Evolutionary conservation across 2,329 filamentous ascomycete genomes (phyloP).

Genomic region (Emmonsiellopsis sp.): DNA sequence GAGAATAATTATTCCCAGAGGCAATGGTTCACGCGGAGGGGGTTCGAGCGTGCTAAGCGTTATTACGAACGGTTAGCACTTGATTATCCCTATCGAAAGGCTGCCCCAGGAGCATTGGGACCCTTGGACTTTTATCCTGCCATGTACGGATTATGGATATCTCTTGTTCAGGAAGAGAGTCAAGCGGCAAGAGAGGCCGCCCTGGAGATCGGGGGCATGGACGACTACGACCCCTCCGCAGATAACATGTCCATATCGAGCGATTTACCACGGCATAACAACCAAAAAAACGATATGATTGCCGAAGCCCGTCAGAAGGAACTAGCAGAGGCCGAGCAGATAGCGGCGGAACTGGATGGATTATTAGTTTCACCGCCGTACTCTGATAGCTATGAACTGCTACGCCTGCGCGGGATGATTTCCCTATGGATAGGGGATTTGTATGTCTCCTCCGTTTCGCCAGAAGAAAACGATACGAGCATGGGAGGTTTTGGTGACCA

Average conservation of each 20-base stretch:
- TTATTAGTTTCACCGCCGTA: conserved; percentile 63
- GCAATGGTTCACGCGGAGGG: conserved; percentile 36
- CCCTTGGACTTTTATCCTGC: conserved; percentile 73
- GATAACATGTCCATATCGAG: conserved; percentile 18
- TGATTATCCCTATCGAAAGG: conserved; percentile 62
- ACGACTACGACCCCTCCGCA: conserved; percentile 18
- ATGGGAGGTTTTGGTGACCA: conserved; percentile 2
- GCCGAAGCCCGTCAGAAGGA: conserved; percentile 42
- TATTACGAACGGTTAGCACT: conserved; percentile 75
- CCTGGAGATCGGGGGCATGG: conserved; percentile 21
- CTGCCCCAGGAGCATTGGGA: conserved; percentile 50
- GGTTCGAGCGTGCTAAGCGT: conserved; percentile 49
- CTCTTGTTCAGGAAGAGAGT: conserved; percentile 58
- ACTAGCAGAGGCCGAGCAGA: conserved; percentile 49
- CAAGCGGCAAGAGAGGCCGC: conserved; percentile 35
- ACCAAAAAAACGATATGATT: conserved; percentile 27
- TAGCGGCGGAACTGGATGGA: conserved; percentile 62
- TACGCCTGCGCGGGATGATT: conserved; percentile 64
- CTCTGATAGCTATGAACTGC: conserved; percentile 55
- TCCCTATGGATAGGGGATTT: conserved; percentile 69
- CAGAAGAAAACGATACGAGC: conserved; percentile 13
- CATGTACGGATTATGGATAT: conserved; percentile 73
- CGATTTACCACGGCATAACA: conserved; percentile 14
- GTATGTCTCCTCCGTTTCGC: conserved; percentile 24
- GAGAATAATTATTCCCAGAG: not conserved